These are phyloP conservation scores for Penicillium chermesinum DNA, from an alignment of 495 filamentous ascomycete genomes.

Conservation along the genomic window DNA sequence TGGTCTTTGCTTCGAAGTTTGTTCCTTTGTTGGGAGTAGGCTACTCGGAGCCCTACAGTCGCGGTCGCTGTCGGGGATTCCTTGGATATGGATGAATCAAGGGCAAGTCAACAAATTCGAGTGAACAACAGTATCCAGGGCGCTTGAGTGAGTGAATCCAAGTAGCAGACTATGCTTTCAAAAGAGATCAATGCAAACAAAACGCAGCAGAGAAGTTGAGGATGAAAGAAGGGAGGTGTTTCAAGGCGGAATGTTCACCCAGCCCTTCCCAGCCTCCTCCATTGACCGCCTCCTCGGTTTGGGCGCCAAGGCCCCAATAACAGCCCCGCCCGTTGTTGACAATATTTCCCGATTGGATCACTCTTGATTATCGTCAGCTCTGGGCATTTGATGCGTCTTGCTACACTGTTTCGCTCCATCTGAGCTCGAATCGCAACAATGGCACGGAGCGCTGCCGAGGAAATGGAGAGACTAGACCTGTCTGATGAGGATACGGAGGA, in stretches of 20 bases:
- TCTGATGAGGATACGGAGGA: slow-evolving; percentile 64
- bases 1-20: too few relatives aligned
- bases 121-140: neutral
- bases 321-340: slow-evolving; percentile 19
- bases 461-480: slow-evolving; percentile 48
- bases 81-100: slow-evolving; percentile 9
- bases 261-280: slow-evolving; percentile 13
- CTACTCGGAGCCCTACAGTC: neutral
- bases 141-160: neutral
- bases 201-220: slow-evolving; percentile 5
- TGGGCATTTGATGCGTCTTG: too few relatives aligned
- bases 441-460: slow-evolving; percentile 37
- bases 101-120: slow-evolving; percentile 2
- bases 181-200: neutral
- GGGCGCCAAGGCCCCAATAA: slow-evolving; percentile 5
- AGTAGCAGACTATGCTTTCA: neutral
- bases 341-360: slow-evolving; percentile 9
- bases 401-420: too few relatives aligned
- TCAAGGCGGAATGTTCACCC: slow-evolving; percentile 19
- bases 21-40: neutral
- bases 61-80: neutral
- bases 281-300: slow-evolving; percentile 14
- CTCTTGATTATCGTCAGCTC: neutral
- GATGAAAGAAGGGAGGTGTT: slow-evolving; percentile 19
- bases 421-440: slow-evolving; percentile 11